Evolutionary conservation across 208 protist species (phyloP).

Genomic region (Tritrichomonas foetus): DNA sequence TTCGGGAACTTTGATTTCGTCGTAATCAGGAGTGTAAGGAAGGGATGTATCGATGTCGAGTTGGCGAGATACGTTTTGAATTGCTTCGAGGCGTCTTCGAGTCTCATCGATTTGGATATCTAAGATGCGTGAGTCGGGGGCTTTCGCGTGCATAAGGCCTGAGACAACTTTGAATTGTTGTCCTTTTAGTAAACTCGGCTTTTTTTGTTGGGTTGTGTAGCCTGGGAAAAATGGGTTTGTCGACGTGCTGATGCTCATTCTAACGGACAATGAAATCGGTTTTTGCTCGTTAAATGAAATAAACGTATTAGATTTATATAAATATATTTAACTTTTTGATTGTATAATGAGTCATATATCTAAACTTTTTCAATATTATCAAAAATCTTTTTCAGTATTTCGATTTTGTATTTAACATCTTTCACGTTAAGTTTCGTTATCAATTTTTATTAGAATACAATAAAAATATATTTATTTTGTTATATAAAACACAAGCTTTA

Average conservation of each 20-base stretch:
- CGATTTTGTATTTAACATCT: no score
- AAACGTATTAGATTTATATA: no score
- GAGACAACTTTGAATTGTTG: neutral
- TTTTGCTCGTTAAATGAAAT: no score
- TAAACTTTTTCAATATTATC: no score
- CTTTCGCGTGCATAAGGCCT: neutral
- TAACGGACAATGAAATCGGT: no score
- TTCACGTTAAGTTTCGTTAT: no score
- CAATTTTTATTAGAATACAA: no score
- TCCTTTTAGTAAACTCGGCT: neutral
- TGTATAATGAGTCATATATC: no score
- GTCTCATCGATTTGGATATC: slow-evolving; percentile 33
- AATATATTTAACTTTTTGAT: no score
- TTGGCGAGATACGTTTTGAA: neutral
- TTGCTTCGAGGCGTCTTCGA: neutral
- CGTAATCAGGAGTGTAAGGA: neutral
- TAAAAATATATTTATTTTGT: no score
- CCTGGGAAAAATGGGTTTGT: slow-evolving; percentile 13
- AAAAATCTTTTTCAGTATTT: no score
- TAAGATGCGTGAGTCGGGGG: neutral
- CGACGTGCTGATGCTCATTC: neutral
- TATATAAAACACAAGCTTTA: no score
- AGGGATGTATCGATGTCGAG: neutral
- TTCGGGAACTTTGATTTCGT: neutral
- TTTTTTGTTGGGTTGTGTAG: neutral